phyloP scores from a whole-genome alignment of 2,329 filamentous ascomycete genomes.

The Trichoderma endophyticum region DNA sequence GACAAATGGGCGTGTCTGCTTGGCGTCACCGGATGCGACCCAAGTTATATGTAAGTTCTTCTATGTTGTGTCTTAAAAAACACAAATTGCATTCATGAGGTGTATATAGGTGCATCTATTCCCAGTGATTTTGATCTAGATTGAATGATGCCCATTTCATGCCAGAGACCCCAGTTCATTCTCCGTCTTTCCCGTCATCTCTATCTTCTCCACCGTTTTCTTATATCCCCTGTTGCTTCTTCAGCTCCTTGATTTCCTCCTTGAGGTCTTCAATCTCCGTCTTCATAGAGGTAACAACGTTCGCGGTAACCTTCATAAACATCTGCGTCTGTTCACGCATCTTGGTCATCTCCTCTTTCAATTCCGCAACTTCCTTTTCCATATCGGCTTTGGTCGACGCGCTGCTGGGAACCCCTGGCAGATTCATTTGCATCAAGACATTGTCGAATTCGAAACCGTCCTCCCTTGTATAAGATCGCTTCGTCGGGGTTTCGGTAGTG shows the following conservation, averaged over 20 bases:
- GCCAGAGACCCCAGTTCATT: neutral
- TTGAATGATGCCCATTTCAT: neutral
- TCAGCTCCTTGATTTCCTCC: neutral
- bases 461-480: neutral
- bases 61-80: too few relatives aligned
- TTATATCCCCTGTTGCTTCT: neutral
- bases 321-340: neutral
- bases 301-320: neutral
- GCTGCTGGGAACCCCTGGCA: neutral
- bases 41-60: too few relatives aligned
- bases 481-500: neutral
- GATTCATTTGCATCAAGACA: neutral
- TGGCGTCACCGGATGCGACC: too few relatives aligned
- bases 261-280: neutral
- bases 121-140: neutral
- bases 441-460: neutral
- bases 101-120: neutral
- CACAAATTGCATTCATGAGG: too few relatives aligned
- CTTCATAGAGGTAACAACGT: neutral
- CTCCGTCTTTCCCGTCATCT: neutral
- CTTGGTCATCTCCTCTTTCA: neutral
- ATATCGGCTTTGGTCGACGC: neutral
- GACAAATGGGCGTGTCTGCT: too few relatives aligned
- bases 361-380: neutral
- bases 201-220: neutral